Conservation (phyloP, 768 basidiomycete species). For the Termitomyces sp. region DNA sequence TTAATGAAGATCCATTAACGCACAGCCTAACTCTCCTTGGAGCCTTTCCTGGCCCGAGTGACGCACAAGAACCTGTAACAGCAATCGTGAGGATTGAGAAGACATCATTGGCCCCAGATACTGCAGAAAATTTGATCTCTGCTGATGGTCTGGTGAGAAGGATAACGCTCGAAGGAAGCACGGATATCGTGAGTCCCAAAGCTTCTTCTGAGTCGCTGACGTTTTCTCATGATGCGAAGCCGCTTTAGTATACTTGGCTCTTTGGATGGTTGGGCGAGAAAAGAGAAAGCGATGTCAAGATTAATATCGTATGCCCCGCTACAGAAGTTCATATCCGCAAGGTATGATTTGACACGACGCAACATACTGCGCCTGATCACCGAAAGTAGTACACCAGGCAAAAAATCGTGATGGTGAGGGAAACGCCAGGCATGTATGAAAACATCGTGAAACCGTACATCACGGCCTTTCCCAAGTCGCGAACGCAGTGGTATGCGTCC, state of each 20-base stretch:
- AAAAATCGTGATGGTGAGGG: slow-evolving; percentile 64
- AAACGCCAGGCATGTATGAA: slow-evolving; percentile 79
- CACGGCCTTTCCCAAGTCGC: slow-evolving; percentile 60
- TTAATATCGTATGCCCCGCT: slow-evolving; percentile 84
- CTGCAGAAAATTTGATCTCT: slow-evolving; percentile 34
- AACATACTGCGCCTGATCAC: background rate
- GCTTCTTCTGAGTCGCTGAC: background rate
- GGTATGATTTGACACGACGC: slow-evolving; percentile 28
- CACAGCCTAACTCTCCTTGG: slow-evolving; percentile 70
- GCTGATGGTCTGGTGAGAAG: slow-evolving; percentile 34
- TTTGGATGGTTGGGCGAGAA: slow-evolving; percentile 20
- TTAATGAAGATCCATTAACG: slow-evolving; percentile 61
- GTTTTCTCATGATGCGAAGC: background rate
- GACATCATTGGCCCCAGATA: slow-evolving; percentile 53
- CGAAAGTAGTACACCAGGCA: slow-evolving; percentile 72
- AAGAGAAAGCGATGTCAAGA: slow-evolving; percentile 63
- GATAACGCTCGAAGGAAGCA: slow-evolving; percentile 49
- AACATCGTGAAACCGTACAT: slow-evolving; percentile 78
- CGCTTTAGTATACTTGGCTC: background rate
- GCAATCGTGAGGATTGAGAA: slow-evolving; percentile 80
- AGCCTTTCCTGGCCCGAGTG: slow-evolving; percentile 36
- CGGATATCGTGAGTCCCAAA: slow-evolving; percentile 56
- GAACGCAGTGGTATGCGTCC: slow-evolving; percentile 72
- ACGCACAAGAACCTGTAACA: slow-evolving; percentile 25
- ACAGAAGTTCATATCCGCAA: slow-evolving; percentile 89